A percentile compares a stretch with the other conserved stretches of the same genome.
Conservation (phyloP, 768 basidiomycete species). For the Stropharia rugosoannulata region DNA sequence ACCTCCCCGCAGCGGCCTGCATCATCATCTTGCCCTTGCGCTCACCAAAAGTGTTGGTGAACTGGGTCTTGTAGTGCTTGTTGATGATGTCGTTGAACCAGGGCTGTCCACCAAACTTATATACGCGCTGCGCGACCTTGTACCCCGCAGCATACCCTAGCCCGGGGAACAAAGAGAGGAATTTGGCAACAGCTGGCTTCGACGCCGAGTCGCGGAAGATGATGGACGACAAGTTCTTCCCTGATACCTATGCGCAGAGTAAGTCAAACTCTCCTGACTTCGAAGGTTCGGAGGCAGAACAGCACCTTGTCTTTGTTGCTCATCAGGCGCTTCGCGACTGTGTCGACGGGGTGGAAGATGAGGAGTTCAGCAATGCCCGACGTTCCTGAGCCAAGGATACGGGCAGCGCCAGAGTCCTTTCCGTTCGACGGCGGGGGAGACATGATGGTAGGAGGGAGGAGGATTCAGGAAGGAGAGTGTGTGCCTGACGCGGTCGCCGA, state of each 20-base stretch:
- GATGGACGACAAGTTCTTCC: constrained; percentile 65
- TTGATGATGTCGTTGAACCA: constrained; percentile 94
- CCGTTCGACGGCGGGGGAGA: constrained; percentile 49
- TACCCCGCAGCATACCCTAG: constrained; percentile 98
- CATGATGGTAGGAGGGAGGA: constrained; percentile 13
- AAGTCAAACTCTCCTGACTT: not conserved
- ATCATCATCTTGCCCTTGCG: constrained; percentile 95
- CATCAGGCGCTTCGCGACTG: constrained; percentile 98
- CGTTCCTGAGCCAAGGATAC: constrained; percentile 88
- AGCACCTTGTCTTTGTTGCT: constrained; percentile 87
- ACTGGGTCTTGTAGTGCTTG: constrained; percentile 76
- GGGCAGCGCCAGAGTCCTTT: constrained; percentile 87
- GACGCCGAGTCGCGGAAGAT: constrained; percentile 85
- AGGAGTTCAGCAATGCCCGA: constrained; percentile 94
- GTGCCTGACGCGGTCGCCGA: too few relatives aligned
- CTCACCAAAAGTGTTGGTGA: constrained; percentile 87
- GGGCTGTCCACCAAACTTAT: constrained; percentile 99
- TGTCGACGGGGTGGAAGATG: constrained; percentile 96
- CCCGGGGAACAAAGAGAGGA: constrained; percentile 95
- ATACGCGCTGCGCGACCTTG: constrained; percentile 90
- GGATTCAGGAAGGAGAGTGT: not conserved
- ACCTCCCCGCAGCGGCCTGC: constrained; percentile 95
- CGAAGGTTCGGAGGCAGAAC: not conserved
- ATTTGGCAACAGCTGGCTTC: constrained; percentile 62
- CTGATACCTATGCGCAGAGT: constrained; percentile 48